Conservation (phyloP, 169 alveolate genomes). For the Ichthyophthirius multifiliis region DNA sequence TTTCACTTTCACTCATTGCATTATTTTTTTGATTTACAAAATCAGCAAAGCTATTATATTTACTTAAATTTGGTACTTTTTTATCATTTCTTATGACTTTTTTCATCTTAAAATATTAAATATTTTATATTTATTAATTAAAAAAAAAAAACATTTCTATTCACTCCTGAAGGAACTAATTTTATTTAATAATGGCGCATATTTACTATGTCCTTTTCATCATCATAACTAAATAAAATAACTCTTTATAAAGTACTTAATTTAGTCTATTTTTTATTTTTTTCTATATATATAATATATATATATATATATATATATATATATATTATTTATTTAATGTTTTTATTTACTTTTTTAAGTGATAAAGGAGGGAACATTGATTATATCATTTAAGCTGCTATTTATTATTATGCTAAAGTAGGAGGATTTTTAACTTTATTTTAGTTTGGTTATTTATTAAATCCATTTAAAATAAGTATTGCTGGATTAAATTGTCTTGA, state of each 20-base stretch:
- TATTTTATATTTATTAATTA: no score
- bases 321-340: no score
- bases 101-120: no score
- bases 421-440: constrained; percentile 26
- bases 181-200: constrained; percentile 32
- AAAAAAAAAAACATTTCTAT: constrained; percentile 32
- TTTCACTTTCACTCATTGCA: constrained; percentile 64
- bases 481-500: constrained; percentile 66
- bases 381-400: constrained; percentile 33
- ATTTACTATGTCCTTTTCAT: constrained; percentile 26
- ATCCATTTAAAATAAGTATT: constrained; percentile 80
- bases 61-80: constrained; percentile 30
- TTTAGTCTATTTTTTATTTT: not conserved
- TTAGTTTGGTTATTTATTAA: constrained; percentile 29
- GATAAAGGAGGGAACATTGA: constrained; percentile 39
- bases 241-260: constrained; percentile 25
- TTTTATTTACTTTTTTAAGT: not conserved
- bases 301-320: not conserved
- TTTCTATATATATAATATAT: not conserved
- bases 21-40: not conserved
- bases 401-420: constrained; percentile 10
- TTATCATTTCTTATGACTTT: constrained; percentile 30
- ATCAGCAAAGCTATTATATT: constrained; percentile 22
- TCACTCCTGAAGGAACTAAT: constrained; percentile 18
- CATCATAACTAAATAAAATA: constrained; percentile 24